Conservation (phyloP, 257 asterid genomes). For the Galeopsis tetrahit region DNA sequence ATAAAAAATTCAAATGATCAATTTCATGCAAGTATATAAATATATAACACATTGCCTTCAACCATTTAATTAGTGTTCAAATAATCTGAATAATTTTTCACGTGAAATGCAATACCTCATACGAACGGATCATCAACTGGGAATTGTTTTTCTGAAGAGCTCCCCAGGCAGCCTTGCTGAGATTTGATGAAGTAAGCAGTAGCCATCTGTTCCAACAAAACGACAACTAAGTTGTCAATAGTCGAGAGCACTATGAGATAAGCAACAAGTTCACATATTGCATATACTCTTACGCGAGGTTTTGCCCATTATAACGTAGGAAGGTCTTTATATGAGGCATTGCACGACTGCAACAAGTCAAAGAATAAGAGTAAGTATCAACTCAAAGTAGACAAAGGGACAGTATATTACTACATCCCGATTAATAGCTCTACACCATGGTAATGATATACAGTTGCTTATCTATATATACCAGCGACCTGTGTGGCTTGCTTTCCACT, state of each 20-base stretch:
- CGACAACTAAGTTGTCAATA: constrained; percentile 17
- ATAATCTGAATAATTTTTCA: constrained; percentile 8
- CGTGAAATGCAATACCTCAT: constrained; percentile 59
- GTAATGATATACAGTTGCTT: constrained; percentile 14
- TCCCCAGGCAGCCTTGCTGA: constrained; percentile 99
- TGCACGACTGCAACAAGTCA: constrained; percentile 70
- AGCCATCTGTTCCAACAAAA: constrained; percentile 67
- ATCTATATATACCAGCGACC: constrained; percentile 78
- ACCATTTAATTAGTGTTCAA: constrained; percentile 5
- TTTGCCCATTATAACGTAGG: constrained; percentile 85
- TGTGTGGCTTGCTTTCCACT: constrained; percentile 86
- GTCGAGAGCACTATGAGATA: constrained; percentile 24
- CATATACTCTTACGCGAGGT: constrained; percentile 72
- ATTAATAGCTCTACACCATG: not conserved
- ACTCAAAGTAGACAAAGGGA: constrained; percentile 17
- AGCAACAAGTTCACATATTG: constrained; percentile 13
- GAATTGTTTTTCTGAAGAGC: constrained; percentile 93
- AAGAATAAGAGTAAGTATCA: constrained; percentile 32
- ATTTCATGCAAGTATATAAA: constrained; percentile 19
- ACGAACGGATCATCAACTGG: constrained; percentile 96
- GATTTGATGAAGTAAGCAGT: constrained; percentile 91
- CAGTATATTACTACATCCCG: not conserved
- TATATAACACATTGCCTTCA: not conserved
- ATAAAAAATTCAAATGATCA: constrained; percentile 8
- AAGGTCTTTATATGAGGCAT: constrained; percentile 99